phyloP scores from a whole-genome alignment of 345 rosid species.

The Melaleuca alternifolia region DNA sequence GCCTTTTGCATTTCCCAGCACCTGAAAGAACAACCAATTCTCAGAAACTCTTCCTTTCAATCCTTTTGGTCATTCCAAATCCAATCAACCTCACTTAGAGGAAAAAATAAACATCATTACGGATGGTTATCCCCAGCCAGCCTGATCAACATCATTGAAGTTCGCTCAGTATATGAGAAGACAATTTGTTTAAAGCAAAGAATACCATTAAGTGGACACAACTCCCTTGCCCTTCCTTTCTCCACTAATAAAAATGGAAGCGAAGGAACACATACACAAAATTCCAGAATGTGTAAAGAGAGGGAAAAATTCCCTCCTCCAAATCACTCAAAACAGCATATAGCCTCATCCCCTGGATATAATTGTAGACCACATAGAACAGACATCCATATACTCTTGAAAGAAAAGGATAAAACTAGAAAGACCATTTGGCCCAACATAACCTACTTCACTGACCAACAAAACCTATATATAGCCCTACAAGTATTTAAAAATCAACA shows the following conservation, averaged over 20 bases:
- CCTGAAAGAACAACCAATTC: constrained; percentile 30
- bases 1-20: constrained; percentile 97
- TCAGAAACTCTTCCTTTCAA: background rate
- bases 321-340: background rate
- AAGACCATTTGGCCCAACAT: background rate
- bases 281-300: background rate
- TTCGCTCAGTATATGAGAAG: background rate
- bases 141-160: background rate
- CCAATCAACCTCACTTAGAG: background rate
- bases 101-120: background rate
- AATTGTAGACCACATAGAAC: background rate
- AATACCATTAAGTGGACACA: background rate
- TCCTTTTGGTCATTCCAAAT: background rate
- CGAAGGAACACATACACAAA: background rate
- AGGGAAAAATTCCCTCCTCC: background rate
- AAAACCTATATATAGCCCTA: background rate
- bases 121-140: background rate
- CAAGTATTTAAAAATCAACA: background rate
- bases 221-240: background rate
- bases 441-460: background rate
- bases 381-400: background rate
- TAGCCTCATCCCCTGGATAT: too few species aligned
- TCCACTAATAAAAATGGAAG: background rate
- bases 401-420: background rate
- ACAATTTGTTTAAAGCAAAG: background rate